Evolutionary conservation across 2,329 filamentous ascomycete species (phyloP), one percentile per base, ranked within the genome.

Genomic region (Aureobasidium sp.): DNA sequence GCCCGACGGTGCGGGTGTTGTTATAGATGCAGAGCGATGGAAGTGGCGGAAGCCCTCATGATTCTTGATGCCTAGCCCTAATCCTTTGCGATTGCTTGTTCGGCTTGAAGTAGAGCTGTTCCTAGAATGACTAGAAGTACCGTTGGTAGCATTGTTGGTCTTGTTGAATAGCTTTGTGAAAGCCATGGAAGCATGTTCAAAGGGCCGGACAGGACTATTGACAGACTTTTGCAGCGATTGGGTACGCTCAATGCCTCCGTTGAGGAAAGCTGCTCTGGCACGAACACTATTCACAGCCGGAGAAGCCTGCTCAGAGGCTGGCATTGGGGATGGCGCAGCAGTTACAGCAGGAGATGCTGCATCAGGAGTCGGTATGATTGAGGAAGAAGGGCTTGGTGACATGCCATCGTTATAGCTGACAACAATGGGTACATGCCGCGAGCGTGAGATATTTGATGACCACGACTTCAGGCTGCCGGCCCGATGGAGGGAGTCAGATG

Each of bases 171-270:
- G 67, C 61, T 69, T 69, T 8, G 71, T 72, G 66, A 74, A 73
- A 54, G 72, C 72, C 54, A 70, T 72, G 59, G 69, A 73, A 66
- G 72, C 72, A 62, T 72, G 72, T 59, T 74, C 72, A 63, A 74
- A 74, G 21, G 72, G 66, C 53, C 72, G 67, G 15, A 74, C 72
- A 34, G 72, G 70, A 64, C 67, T 68, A 60, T 71, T 72, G 50
- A 66, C 67, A 44, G 66, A 63, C 42, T 68, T 67, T 49, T 71
- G 70, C 48, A 73, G 64, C 16, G 67, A 68, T 42, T 65, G 64
- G 27, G 61, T 64, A 27, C 49, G 59, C 42, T 65, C 64, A 9
- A 65, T 48, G 21, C 63, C 62, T 36, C 62, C 62, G 16, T 62
- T 62, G 39, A 65, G 53, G 16, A 65, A 57, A 25, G 64, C 64